phyloP scores from a whole-genome alignment of 2,329 filamentous ascomycete species.

The Ophiostoma sp. region DNA sequence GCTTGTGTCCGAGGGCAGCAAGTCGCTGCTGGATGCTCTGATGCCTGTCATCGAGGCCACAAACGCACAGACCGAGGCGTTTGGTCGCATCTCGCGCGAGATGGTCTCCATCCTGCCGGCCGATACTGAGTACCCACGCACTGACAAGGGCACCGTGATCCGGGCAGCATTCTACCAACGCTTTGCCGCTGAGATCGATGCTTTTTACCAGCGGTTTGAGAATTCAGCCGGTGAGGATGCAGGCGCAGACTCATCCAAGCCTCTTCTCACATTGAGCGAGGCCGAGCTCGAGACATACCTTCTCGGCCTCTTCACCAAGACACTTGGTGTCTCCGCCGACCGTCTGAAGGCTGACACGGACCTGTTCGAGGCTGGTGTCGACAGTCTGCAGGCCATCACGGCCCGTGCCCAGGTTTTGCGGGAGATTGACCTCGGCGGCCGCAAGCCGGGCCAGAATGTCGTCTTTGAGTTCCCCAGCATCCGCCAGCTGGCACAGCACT shows the following conservation, averaged over 20 bases:
- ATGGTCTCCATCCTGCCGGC: constrained; percentile 52
- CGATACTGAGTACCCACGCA: constrained; percentile 46
- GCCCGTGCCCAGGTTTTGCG: constrained; percentile 54
- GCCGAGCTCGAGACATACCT: constrained; percentile 40
- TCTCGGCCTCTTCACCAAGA: constrained; percentile 33
- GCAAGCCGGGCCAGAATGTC: constrained; percentile 54
- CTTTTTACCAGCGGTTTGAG: constrained; percentile 39
- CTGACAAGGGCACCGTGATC: constrained; percentile 57
- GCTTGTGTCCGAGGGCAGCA: constrained; percentile 38
- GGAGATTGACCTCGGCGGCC: constrained; percentile 50
- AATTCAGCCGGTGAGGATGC: neutral
- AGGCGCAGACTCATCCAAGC: neutral
- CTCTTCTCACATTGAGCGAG: constrained; percentile 28
- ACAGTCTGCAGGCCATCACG: constrained; percentile 59
- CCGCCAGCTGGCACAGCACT: constrained; percentile 45
- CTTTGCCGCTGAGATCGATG: constrained; percentile 48
- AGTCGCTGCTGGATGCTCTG: constrained; percentile 54
- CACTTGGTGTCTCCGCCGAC: neutral
- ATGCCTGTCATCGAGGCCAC: constrained; percentile 44
- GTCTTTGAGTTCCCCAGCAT: constrained; percentile 59
- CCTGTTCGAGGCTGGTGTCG: constrained; percentile 59
- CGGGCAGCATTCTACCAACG: constrained; percentile 48
- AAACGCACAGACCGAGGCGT: constrained; percentile 37
- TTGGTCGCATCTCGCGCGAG: constrained; percentile 45
- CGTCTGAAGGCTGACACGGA: constrained; percentile 46